Evolutionary conservation across 495 filamentous ascomycete genomes (phyloP).

Genomic region (Aspergillus leporis): DNA sequence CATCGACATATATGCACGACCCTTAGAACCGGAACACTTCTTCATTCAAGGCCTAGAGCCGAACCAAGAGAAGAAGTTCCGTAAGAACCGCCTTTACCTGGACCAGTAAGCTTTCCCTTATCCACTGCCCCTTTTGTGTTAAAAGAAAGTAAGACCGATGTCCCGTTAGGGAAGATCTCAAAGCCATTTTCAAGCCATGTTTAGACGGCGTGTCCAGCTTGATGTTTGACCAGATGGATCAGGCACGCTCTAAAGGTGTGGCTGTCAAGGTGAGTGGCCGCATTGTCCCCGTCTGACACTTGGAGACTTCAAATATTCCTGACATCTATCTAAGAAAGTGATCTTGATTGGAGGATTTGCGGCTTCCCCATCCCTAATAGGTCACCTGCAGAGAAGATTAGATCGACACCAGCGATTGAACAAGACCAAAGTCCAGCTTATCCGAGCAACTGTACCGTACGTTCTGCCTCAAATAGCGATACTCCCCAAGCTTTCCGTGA

Average conservation of each 20-base stretch:
- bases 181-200: not conserved
- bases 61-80: slow-evolving; percentile 8
- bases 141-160: not conserved
- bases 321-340: slow-evolving; percentile 6
- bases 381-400: not conserved
- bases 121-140: not conserved
- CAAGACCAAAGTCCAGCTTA: not conserved
- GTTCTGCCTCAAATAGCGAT: not conserved
- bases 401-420: not conserved
- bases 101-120: not conserved
- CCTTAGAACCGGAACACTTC: not conserved
- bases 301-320: not conserved
- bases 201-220: not conserved
- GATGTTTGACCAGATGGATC: slow-evolving; percentile 6
- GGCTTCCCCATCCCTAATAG: slow-evolving; percentile 4
- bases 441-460: not conserved
- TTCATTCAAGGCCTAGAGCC: not conserved
- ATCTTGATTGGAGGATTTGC: slow-evolving; percentile 15
- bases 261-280: not conserved
- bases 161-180: not conserved
- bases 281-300: not conserved
- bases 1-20: not conserved
- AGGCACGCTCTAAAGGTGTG: not conserved
- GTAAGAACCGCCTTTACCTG: not conserved
- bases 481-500: not conserved